These are phyloP conservation scores for Trichoderma koningiopsis DNA, from an alignment of 2,329 filamentous ascomycete species.

Conservation along the genomic window DNA sequence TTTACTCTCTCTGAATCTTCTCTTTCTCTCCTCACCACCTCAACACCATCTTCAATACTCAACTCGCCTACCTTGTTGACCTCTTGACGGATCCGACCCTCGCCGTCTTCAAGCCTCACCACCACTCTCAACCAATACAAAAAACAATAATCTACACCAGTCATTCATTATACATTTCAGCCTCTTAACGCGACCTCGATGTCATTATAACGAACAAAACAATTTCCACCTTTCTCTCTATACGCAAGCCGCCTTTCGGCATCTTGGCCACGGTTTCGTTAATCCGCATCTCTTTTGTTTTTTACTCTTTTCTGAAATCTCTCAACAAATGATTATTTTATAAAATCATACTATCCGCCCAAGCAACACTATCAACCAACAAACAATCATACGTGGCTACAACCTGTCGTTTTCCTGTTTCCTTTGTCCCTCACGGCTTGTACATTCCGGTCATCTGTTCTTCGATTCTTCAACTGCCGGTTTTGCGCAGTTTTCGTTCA, in stretches of 20 bases:
- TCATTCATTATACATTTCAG: conserved; percentile 27
- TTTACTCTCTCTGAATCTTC: conserved; percentile 23
- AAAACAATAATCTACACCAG: conserved; percentile 25
- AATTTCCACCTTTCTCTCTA: conserved; percentile 37
- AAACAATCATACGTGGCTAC: conserved; percentile 30
- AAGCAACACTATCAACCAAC: conserved; percentile 22
- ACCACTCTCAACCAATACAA: conserved; percentile 19
- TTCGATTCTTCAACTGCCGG: conserved; percentile 26
- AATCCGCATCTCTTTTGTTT: conserved; percentile 43
- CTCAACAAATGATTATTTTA: conserved; percentile 48
- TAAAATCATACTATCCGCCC: conserved; percentile 37
- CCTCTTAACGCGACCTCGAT: conserved; percentile 41
- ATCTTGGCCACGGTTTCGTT: conserved; percentile 39
- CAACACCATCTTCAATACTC: conserved; percentile 1
- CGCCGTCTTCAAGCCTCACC: conserved; percentile 30
- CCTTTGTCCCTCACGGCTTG: conserved; percentile 38
- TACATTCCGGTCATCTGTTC: conserved; percentile 38
- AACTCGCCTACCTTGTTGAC: conserved; percentile 8
- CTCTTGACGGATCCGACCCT: conserved; percentile 36
- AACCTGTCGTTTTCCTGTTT: conserved; percentile 36
- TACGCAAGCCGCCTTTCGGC: conserved; percentile 25
- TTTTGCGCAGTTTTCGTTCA: conserved; percentile 27
- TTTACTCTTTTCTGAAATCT: conserved; percentile 33
- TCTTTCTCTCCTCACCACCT: background rate
- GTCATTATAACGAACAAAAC: conserved; percentile 49